Conservation (phyloP, 2,329 filamentous ascomycete genomes). For the Thermochaetoides dissita region DNA sequence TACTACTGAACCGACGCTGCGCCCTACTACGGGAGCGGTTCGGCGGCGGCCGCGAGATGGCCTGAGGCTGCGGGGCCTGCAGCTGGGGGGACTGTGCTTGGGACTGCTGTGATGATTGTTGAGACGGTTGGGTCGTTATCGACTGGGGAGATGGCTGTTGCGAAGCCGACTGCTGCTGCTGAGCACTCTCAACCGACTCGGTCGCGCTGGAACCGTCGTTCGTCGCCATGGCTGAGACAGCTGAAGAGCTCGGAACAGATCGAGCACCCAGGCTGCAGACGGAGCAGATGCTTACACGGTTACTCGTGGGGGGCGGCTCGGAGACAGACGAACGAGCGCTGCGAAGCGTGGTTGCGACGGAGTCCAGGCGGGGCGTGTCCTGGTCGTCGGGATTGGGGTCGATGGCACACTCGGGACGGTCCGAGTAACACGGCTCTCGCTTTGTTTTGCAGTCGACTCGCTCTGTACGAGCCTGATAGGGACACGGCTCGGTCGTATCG, state of each 20-base stretch:
- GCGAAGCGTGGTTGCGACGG: slow-evolving; percentile 26
- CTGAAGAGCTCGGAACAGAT: too few relatives aligned
- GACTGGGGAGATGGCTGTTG: too few relatives aligned
- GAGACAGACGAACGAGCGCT: slow-evolving; percentile 33
- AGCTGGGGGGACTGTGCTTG: slow-evolving; percentile 7
- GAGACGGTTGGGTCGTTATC: too few relatives aligned
- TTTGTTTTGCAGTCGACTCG: too few relatives aligned
- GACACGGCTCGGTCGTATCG: too few relatives aligned
- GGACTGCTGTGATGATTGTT: slow-evolving; percentile 12
- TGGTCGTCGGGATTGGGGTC: slow-evolving; percentile 27
- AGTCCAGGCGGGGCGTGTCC: slow-evolving; percentile 32
- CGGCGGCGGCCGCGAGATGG: slow-evolving; percentile 28
- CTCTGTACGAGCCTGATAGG: too few relatives aligned
- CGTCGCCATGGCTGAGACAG: too few relatives aligned
- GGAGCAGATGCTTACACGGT: slow-evolving; percentile 60
- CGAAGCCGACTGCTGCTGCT: too few relatives aligned
- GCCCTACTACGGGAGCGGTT: slow-evolving; percentile 52
- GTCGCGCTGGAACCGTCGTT: too few relatives aligned
- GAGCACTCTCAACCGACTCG: too few relatives aligned
- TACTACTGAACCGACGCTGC: slow-evolving; percentile 61
- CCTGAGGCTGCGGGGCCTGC: slow-evolving; percentile 1
- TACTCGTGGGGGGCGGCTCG: slow-evolving; percentile 32
- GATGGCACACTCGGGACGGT: slow-evolving; percentile 16
- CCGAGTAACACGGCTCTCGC: too few relatives aligned
- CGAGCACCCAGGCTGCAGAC: slow-evolving; percentile 47